Evolutionary conservation across 768 basidiomycete species (phyloP).

Genomic region (Sutorius australiensis): DNA sequence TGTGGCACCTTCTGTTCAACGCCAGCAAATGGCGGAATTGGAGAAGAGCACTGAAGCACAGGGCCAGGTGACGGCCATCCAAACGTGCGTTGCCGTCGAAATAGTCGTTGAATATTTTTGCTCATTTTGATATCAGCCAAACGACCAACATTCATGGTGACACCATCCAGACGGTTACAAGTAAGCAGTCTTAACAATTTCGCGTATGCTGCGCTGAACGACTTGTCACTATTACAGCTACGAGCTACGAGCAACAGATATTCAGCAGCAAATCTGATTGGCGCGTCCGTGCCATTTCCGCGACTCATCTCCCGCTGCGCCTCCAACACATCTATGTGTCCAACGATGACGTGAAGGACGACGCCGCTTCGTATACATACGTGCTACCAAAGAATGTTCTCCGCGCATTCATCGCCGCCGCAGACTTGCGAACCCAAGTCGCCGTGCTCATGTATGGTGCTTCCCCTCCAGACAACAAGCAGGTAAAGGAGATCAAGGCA

Average conservation of each 20-base stretch:
- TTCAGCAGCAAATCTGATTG: slow-evolving; percentile 99
- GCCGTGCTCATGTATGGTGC: slow-evolving; percentile 91
- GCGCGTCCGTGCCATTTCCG: slow-evolving; percentile 97
- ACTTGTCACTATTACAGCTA: slow-evolving; percentile 45
- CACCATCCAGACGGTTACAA: slow-evolving; percentile 91
- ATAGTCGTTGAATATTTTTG: not conserved
- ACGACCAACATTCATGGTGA: slow-evolving; percentile 98
- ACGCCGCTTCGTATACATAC: slow-evolving; percentile 90
- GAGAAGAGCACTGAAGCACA: slow-evolving; percentile 96
- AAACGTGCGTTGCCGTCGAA: slow-evolving; percentile 53
- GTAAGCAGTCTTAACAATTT: slow-evolving; percentile 38
- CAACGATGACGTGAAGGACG: slow-evolving; percentile 98
- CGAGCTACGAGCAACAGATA: slow-evolving; percentile 97
- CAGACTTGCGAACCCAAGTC: slow-evolving; percentile 94
- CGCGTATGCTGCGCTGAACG: not conserved
- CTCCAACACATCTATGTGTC: slow-evolving; percentile 99
- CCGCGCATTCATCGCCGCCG: slow-evolving; percentile 86
- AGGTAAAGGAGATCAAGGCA: slow-evolving; percentile 98
- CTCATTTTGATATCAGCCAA: slow-evolving; percentile 44
- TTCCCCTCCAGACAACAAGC: slow-evolving; percentile 93
- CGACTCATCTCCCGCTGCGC: slow-evolving; percentile 93
- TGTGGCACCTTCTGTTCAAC: slow-evolving; percentile 89
- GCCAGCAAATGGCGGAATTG: slow-evolving; percentile 98
- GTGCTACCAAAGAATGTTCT: slow-evolving; percentile 97
- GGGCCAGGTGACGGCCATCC: slow-evolving; percentile 90